Evolutionary conservation across 352 stramenopile species (phyloP).

Genomic region (Pythium apleroticum): DNA sequence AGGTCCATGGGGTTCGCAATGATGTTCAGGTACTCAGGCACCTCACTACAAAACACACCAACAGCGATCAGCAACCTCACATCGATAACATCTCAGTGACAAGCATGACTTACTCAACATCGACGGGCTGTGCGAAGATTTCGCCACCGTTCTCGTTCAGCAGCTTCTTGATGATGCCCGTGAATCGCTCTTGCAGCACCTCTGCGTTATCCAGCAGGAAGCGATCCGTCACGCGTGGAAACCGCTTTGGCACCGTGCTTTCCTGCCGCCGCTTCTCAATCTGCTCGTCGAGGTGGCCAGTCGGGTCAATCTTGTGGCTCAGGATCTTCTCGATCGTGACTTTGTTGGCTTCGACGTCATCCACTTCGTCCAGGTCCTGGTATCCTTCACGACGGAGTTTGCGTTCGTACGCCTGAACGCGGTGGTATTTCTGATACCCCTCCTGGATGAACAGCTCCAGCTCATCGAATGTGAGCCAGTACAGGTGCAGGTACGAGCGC

Average conservation of each 20-base stretch:
- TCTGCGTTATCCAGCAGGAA: conserved; percentile 81
- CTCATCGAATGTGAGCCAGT: conserved; percentile 88
- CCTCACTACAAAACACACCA: conserved; percentile 36
- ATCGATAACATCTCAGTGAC: not conserved
- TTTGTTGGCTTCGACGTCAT: conserved; percentile 87
- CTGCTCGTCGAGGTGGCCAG: conserved; percentile 80
- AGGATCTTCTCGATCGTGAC: conserved; percentile 88
- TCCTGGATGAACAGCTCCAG: conserved; percentile 83
- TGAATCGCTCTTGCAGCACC: conserved; percentile 64
- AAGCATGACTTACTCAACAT: conserved; percentile 52
- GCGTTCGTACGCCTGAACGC: conserved; percentile 82
- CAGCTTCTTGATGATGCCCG: conserved; percentile 78
- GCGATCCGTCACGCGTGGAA: conserved; percentile 77
- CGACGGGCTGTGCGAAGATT: conserved; percentile 79
- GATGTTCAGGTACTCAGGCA: conserved; percentile 84
- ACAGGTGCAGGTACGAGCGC: conserved; percentile 86
- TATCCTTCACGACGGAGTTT: conserved; percentile 83
- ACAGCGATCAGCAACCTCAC: not conserved
- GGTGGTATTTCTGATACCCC: conserved; percentile 85
- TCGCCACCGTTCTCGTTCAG: conserved; percentile 82
- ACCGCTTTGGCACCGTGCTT: conserved; percentile 47
- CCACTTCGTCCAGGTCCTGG: conserved; percentile 82
- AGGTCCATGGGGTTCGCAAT: conserved; percentile 89
- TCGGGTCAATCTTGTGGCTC: conserved; percentile 81
- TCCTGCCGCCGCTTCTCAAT: conserved; percentile 73